phyloP scores from a whole-genome alignment of 257 asterid genomes.

The Ophiorrhiza pumila region DNA sequence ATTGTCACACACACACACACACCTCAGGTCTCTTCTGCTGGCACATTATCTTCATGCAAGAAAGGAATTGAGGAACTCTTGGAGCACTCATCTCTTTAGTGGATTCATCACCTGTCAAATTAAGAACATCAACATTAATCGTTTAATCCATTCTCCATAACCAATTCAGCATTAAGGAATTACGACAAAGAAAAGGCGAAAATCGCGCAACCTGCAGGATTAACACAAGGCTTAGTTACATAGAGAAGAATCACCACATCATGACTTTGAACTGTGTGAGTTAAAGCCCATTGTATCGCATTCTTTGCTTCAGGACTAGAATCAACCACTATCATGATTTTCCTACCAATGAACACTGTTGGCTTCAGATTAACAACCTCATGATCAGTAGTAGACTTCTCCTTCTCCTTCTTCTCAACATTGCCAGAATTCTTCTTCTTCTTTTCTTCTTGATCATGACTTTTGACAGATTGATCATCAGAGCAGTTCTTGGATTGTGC shows the following conservation, averaged over 20 bases:
- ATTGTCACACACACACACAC: no score
- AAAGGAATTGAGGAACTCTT: slow-evolving; percentile 49
- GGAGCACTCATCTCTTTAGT: slow-evolving; percentile 31
- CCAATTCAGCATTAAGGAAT: no score
- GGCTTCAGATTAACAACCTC: slow-evolving; percentile 15
- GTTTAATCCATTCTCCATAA: no score
- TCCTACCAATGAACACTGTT: slow-evolving; percentile 42
- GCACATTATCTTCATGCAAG: slow-evolving; percentile 54
- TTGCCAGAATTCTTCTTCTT: slow-evolving; percentile 5
- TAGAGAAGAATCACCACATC: slow-evolving; percentile 58
- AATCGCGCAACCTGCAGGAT: slow-evolving; percentile 41
- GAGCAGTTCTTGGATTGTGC: slow-evolving; percentile 24
- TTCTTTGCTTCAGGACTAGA: slow-evolving; percentile 55
- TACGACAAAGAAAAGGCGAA: background rate
- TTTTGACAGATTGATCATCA: background rate
- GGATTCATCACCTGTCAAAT: slow-evolving; percentile 35
- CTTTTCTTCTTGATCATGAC: slow-evolving; percentile 19
- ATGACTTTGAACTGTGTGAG: slow-evolving; percentile 64
- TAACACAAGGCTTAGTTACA: slow-evolving; percentile 48
- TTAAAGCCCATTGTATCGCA: slow-evolving; percentile 75
- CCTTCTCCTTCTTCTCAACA: slow-evolving; percentile 16
- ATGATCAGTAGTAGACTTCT: no score
- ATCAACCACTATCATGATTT: slow-evolving; percentile 74
- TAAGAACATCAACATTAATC: no score
- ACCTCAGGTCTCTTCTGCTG: slow-evolving; percentile 78